Percentiles rank a stretch among this genome's conserved stretches.
phyloP scores from a whole-genome alignment of 176 grass and related monocot genomes.

The Eleusine coracana region DNA sequence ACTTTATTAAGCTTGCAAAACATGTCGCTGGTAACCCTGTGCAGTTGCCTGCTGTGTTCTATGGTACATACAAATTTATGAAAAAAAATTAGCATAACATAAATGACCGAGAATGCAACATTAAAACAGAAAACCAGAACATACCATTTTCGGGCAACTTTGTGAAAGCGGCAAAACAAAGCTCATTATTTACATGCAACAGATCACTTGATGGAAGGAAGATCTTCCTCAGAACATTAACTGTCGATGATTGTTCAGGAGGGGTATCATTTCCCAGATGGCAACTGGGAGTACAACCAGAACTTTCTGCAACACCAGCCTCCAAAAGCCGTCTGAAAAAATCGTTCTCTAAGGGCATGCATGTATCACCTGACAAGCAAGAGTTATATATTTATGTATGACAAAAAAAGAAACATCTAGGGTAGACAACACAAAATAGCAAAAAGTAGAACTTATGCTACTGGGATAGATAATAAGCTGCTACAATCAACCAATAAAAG shows the following conservation, averaged over 20 bases:
- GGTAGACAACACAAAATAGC: conserved; percentile 14
- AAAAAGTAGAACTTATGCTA: background rate
- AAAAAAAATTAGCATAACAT: conserved; percentile 29
- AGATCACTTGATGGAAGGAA: conserved; percentile 49
- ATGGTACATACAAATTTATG: conserved; percentile 41
- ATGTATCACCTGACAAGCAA: conserved; percentile 60
- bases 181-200: conserved; percentile 54
- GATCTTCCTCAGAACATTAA: conserved; percentile 54
- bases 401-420: background rate
- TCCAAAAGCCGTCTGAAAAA: conserved; percentile 64
- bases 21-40: conserved; percentile 37
- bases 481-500: background rate
- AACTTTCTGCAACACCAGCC: conserved; percentile 72
- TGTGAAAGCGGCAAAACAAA: conserved; percentile 28
- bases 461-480: background rate
- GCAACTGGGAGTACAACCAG: conserved; percentile 45
- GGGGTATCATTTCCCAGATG: conserved; percentile 44
- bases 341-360: conserved; percentile 46
- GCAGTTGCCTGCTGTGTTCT: conserved; percentile 52
- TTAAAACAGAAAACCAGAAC: conserved; percentile 25
- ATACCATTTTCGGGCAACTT: conserved; percentile 66
- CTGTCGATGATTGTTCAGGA: conserved; percentile 36
- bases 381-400: conserved; percentile 9
- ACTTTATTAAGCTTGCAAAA: conserved; percentile 55
- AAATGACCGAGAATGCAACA: background rate